Conservation (phyloP, 106 monocot species). For the Allium sativum region DNA sequence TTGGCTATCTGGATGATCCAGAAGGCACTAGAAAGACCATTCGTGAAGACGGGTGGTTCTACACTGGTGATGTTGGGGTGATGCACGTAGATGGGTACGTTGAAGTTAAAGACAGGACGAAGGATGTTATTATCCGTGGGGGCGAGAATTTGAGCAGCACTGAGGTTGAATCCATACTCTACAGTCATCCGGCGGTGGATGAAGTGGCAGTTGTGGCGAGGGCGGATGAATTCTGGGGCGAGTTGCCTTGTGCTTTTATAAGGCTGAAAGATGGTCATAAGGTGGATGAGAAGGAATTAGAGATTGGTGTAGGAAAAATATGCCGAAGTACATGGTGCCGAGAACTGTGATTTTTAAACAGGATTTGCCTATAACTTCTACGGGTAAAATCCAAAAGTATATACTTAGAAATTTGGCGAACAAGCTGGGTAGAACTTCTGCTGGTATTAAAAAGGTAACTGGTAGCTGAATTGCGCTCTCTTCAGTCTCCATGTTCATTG, state of each 20-base stretch:
- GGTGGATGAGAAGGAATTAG: slow-evolving; percentile 25
- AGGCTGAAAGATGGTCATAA: slow-evolving; percentile 21
- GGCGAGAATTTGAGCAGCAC: slow-evolving; percentile 38
- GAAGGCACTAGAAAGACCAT: slow-evolving; percentile 28
- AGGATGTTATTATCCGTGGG: slow-evolving; percentile 28
- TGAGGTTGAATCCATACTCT: slow-evolving; percentile 37
- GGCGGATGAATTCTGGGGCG: slow-evolving; percentile 25
- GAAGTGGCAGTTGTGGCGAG: slow-evolving; percentile 26
- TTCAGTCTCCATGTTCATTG: too few relatives aligned
- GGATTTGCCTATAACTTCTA: slow-evolving; percentile 54
- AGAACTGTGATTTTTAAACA: slow-evolving; percentile 43
- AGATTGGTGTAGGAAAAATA: slow-evolving; percentile 35
- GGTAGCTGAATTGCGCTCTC: too few relatives aligned
- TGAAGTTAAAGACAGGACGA: slow-evolving; percentile 23
- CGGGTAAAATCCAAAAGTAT: slow-evolving; percentile 61
- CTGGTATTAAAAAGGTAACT: too few relatives aligned
- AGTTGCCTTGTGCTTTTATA: slow-evolving; percentile 40
- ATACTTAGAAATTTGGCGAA: slow-evolving; percentile 28
- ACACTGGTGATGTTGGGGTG: slow-evolving; percentile 27
- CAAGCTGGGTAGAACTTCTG: too few relatives aligned
- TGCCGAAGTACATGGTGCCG: slow-evolving; percentile 60
- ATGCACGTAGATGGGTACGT: slow-evolving; percentile 24
- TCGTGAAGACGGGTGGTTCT: slow-evolving; percentile 32
- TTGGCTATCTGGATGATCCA: slow-evolving; percentile 60
- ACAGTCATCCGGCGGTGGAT: slow-evolving; percentile 16